phyloP scores from a whole-genome alignment of 2,329 filamentous ascomycete genomes.

The Shiraia sp. region DNA sequence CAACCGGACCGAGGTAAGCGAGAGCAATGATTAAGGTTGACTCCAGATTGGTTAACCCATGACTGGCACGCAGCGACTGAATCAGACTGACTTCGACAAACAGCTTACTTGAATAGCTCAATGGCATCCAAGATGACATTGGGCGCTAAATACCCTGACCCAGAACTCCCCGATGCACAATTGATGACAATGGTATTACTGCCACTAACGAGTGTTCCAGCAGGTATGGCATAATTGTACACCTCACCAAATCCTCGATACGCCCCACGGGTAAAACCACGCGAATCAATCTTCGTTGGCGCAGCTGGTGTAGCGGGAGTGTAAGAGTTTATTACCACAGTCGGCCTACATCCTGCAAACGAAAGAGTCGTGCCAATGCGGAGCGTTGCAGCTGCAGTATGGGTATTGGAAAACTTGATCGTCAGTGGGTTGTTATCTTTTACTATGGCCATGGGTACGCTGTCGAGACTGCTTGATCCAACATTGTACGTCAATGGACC shows the following conservation, averaged over 20 bases:
- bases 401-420: slow-evolving; percentile 61
- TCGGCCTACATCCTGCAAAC: slow-evolving; percentile 63
- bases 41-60: no score
- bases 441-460: slow-evolving; percentile 70
- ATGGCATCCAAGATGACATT: slow-evolving; percentile 52
- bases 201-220: slow-evolving; percentile 62
- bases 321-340: slow-evolving; percentile 61
- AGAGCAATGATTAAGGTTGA: no score
- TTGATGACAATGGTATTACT: slow-evolving; percentile 65
- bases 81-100: no score
- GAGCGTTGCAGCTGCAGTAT: slow-evolving; percentile 60
- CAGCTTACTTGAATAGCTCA: slow-evolving; percentile 36
- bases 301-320: slow-evolving; percentile 54
- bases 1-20: no score
- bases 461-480: slow-evolving; percentile 55
- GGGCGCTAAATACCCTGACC: slow-evolving; percentile 59
- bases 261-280: slow-evolving; percentile 67
- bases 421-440: slow-evolving; percentile 64
- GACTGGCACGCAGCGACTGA: no score
- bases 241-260: slow-evolving; percentile 68
- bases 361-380: slow-evolving; percentile 67
- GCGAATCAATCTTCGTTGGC: slow-evolving; percentile 65
- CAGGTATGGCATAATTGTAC: slow-evolving; percentile 64
- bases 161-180: slow-evolving; percentile 62
- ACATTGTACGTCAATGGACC: slow-evolving; percentile 64